Evolutionary conservation across 345 rosid species (phyloP).

Genomic region (Salix exigua): DNA sequence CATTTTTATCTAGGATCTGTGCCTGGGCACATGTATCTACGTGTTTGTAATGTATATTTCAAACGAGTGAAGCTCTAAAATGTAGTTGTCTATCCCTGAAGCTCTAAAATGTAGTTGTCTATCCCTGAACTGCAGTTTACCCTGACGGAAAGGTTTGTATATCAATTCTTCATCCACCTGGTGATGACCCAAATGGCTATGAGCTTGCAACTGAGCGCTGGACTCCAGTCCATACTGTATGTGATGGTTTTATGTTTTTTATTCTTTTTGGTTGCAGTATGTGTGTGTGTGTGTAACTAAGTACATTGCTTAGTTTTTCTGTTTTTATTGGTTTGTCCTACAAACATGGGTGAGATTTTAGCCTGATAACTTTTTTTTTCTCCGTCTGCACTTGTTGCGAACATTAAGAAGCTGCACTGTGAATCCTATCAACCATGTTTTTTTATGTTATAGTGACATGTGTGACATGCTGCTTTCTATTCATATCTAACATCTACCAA

Average conservation of each 20-base stretch:
- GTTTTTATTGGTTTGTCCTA: neutral
- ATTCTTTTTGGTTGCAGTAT: neutral
- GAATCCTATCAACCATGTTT: neutral
- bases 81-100: neutral
- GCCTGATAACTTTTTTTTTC: neutral
- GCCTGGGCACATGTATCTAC: neutral
- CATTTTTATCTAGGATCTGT: neutral
- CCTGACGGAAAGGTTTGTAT: constrained; percentile 80
- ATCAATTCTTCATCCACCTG: constrained; percentile 90
- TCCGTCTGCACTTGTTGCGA: neutral
- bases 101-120: neutral
- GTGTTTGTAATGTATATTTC: neutral
- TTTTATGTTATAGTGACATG: neutral
- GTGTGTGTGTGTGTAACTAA: no score
- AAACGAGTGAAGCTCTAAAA: constrained; percentile 11
- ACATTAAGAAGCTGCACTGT: neutral
- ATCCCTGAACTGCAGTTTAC: constrained; percentile 42
- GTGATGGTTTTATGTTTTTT: neutral
- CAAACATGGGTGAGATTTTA: neutral
- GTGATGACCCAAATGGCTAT: constrained; percentile 94
- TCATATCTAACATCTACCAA: constrained; percentile 5
- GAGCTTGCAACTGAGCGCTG: constrained; percentile 88
- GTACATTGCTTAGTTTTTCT: neutral
- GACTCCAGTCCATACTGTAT: constrained; percentile 80
- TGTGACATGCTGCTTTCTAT: neutral